Percentiles rank a stretch among this genome's conserved stretches.
These are phyloP conservation scores for Bremia lactucae DNA, from an alignment of 352 stramenopile genomes.

Conservation along the genomic window DNA sequence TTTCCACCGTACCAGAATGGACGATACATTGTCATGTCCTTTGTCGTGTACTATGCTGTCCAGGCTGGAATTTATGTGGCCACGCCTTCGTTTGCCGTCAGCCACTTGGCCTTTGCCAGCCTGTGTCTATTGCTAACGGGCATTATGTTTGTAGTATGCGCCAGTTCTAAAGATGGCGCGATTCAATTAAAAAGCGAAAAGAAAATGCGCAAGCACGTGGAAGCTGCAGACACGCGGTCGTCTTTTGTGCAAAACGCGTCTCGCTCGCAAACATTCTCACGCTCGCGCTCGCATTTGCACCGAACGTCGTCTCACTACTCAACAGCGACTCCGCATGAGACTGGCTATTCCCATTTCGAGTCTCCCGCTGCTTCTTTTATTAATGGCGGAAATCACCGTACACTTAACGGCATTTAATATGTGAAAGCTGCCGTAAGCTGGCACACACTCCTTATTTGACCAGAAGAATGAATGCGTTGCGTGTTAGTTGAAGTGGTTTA, in stretches of 20 bases:
- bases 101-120: slow-evolving; percentile 64
- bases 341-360: slow-evolving; percentile 74
- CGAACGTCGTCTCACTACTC: slow-evolving; percentile 53
- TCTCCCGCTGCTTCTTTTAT: slow-evolving; percentile 34
- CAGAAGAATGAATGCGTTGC: too few species aligned
- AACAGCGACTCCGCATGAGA: slow-evolving; percentile 35
- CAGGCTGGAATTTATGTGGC: slow-evolving; percentile 54
- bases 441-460: too few species aligned
- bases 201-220: slow-evolving; percentile 51
- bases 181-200: slow-evolving; percentile 84
- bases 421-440: slow-evolving; percentile 13
- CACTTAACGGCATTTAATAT: slow-evolving; percentile 25
- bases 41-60: slow-evolving; percentile 63
- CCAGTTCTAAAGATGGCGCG: slow-evolving; percentile 69
- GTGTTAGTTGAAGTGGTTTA: slow-evolving; percentile 6
- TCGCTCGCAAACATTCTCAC: slow-evolving; percentile 73
- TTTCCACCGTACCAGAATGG: slow-evolving; percentile 71
- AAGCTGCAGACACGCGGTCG: slow-evolving; percentile 32
- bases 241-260: slow-evolving; percentile 45
- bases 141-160: slow-evolving; percentile 66
- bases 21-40: slow-evolving; percentile 62
- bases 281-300: slow-evolving; percentile 42
- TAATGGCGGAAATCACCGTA: slow-evolving; percentile 19
- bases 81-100: slow-evolving; percentile 59
- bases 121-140: slow-evolving; percentile 61